Percentiles rank a stretch among this genome's conserved stretches.
phyloP scores from a whole-genome alignment of 306 rosid species.

The Hippophae tibetana region DNA sequence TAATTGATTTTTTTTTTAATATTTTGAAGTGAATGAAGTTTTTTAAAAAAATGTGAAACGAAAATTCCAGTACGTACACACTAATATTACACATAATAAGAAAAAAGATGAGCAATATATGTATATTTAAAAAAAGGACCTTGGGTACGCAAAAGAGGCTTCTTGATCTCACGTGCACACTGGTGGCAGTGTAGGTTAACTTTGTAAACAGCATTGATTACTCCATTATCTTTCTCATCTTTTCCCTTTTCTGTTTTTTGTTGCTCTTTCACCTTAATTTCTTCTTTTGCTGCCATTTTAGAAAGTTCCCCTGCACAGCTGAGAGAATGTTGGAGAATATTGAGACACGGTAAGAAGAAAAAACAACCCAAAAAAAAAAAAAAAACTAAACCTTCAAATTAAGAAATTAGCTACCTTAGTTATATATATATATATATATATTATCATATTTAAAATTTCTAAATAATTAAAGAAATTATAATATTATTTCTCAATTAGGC shows the following conservation, averaged over 20 bases:
- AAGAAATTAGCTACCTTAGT: no score
- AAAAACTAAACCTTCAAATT: no score
- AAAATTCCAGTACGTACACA: not conserved
- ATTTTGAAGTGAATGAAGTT: no score
- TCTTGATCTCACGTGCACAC: constrained; percentile 68
- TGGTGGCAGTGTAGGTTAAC: constrained; percentile 59
- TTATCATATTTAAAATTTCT: no score
- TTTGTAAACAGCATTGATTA: constrained; percentile 69
- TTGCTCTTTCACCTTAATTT: constrained; percentile 16
- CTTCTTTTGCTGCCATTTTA: constrained; percentile 40
- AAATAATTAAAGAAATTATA: not conserved
- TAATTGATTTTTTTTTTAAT: no score
- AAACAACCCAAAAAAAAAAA: not conserved
- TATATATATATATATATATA: no score
- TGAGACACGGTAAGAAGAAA: not conserved
- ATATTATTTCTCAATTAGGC: not conserved
- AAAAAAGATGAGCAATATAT: not conserved
- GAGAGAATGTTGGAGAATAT: not conserved
- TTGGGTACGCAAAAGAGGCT: constrained; percentile 48
- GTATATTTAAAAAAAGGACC: constrained; percentile 25
- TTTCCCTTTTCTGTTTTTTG: not conserved
- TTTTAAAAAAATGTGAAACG: not conserved
- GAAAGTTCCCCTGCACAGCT: not conserved
- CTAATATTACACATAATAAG: not conserved
- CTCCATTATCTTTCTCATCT: constrained; percentile 21